A percentile compares a stretch with the other conserved stretches of the same genome.
Conservation (phyloP, 371 early-diverging fungal species). For the Zancudomyces culisetae region DNA sequence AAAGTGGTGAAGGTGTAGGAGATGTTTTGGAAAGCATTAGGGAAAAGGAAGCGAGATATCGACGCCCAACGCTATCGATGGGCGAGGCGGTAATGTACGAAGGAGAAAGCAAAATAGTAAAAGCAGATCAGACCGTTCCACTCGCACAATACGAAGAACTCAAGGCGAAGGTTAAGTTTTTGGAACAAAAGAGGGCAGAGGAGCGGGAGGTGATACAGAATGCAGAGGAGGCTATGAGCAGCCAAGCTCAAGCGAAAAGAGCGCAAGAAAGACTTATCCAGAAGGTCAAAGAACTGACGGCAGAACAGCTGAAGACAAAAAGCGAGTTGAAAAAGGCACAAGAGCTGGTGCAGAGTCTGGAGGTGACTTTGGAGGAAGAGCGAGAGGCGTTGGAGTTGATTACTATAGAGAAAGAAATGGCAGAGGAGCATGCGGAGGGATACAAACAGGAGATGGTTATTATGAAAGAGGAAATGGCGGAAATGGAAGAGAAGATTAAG, state of each 20-base stretch:
- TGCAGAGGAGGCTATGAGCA: slow-evolving; percentile 47
- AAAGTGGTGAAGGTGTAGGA: not conserved
- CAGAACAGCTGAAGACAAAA: slow-evolving; percentile 42
- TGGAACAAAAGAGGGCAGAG: slow-evolving; percentile 64
- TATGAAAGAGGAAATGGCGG: slow-evolving; percentile 61
- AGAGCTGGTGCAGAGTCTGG: slow-evolving; percentile 7
- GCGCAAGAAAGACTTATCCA: slow-evolving; percentile 46
- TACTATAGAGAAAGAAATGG: slow-evolving; percentile 78
- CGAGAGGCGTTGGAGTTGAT: slow-evolving; percentile 62
- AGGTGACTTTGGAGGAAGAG: slow-evolving; percentile 38
- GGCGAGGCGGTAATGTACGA: slow-evolving; percentile 13
- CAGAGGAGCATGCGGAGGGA: slow-evolving; percentile 66
- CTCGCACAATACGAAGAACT: slow-evolving; percentile 63
- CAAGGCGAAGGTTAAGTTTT: slow-evolving; percentile 49
- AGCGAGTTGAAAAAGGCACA: slow-evolving; percentile 26
- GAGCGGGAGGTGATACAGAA: slow-evolving; percentile 55
- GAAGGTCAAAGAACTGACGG: slow-evolving; percentile 48
- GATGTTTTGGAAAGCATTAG: not conserved
- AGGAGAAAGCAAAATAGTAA: not conserved
- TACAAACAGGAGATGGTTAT: slow-evolving; percentile 47
- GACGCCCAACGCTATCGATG: slow-evolving; percentile 18
- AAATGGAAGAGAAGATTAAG: slow-evolving; percentile 30
- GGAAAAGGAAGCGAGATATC: not conserved
- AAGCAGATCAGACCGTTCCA: slow-evolving; percentile 26
- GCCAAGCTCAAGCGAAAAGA: slow-evolving; percentile 48